Base-by-base conservation (phyloP, 768 basidiomycete species). In the Gautieria morchelliformis region DNA sequence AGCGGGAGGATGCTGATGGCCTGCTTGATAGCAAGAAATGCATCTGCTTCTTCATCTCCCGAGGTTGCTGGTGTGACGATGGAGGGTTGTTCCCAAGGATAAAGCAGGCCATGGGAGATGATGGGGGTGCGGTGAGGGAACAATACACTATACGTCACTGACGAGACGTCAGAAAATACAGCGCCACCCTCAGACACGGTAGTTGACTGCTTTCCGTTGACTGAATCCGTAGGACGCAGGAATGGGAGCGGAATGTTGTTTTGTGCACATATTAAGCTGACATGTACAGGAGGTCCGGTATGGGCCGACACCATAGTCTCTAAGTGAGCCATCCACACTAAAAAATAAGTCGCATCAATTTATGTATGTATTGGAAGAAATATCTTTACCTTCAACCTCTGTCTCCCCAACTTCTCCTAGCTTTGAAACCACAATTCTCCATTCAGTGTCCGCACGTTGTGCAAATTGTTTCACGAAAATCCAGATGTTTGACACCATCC, bases 391-490 rank as follows among this genome's bases (percentile, higher is more conserved):
- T 62, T 83, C 74, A 20, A 89, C 66, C 65, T 93, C 91, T 6
- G 65, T 64, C 50, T 74, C 69, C 1, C 69, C 67, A 74, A 92
- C 81, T 10, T 70, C 58, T 0, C 90, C 90, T 4, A 85, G 69
- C 64, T 84, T 88, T 6, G 85, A 72, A 57, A 93, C 74, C 9
- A 86, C 82, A 11, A 93, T 70, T 52, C 85, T 77, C 91, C 91
- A 93, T 66, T 93, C 89, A 20, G 90, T 72, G 64, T 82, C 81
- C 11, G 84, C 84, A 60, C 74, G 79, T 63, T 75, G 76, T 11
- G 83, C 81, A 63, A 87, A 79, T 37, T 77, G 74, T 54, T 78
- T 66, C 0, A 77, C 78, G 68, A 93, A 89, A 14, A 76, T 75
- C 89, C 89, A 91, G 7, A 93, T 74, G 58, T 80, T 81, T 50